Evolutionary conservation across 768 basidiomycete genomes (phyloP).

Genomic region (Nevesoporus exiguus): DNA sequence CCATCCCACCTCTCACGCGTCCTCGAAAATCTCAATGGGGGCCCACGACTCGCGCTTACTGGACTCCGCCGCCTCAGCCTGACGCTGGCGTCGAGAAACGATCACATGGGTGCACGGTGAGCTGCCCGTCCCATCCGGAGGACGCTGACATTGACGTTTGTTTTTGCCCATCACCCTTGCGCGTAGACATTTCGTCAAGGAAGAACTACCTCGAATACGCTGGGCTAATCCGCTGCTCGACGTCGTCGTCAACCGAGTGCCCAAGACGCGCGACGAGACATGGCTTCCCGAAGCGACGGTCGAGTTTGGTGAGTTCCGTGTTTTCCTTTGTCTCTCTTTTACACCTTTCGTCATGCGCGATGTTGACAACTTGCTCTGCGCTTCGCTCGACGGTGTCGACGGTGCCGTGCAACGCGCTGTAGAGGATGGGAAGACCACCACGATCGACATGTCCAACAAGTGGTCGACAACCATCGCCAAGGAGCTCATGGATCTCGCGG

Average conservation of each 20-base stretch:
- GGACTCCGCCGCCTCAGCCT: slow-evolving; percentile 52
- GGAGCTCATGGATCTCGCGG: slow-evolving; percentile 68
- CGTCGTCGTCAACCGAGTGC: slow-evolving; percentile 54
- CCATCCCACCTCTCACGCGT: slow-evolving; percentile 56
- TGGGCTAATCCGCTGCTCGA: slow-evolving; percentile 68
- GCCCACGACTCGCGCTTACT: slow-evolving; percentile 49
- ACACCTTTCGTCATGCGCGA: neutral
- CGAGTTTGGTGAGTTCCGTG: slow-evolving; percentile 54
- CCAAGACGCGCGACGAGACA: slow-evolving; percentile 49
- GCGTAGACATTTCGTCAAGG: slow-evolving; percentile 71
- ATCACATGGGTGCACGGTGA: slow-evolving; percentile 75
- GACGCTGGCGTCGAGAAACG: slow-evolving; percentile 53
- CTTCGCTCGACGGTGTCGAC: too few relatives aligned
- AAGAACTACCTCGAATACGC: slow-evolving; percentile 74
- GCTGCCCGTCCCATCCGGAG: slow-evolving; percentile 9
- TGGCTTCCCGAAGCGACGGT: slow-evolving; percentile 63
- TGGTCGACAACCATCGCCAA: slow-evolving; percentile 65
- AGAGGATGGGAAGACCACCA: slow-evolving; percentile 50
- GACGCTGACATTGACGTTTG: neutral
- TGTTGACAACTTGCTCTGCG: neutral
- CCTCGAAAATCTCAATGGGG: slow-evolving; percentile 46
- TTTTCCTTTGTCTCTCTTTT: too few relatives aligned
- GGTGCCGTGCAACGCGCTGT: neutral
- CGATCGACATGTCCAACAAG: slow-evolving; percentile 58
- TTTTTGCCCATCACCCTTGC: too few relatives aligned